Conservation (phyloP, 768 basidiomycete species). For the Tulasnella sp. region DNA sequence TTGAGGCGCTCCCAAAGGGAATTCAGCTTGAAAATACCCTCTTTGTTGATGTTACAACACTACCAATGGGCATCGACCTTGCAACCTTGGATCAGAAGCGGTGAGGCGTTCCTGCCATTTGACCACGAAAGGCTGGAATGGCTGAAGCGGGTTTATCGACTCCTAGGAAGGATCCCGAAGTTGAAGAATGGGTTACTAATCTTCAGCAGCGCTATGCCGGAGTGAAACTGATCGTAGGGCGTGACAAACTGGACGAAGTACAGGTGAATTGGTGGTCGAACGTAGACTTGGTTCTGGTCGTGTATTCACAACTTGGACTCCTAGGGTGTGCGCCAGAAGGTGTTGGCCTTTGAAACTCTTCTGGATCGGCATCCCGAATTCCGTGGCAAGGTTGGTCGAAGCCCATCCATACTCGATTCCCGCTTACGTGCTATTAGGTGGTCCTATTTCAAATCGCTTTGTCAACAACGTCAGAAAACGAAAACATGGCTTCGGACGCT, state of each 20-base stretch:
- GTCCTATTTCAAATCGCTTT: slow-evolving; percentile 85
- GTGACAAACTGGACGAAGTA: slow-evolving; percentile 84
- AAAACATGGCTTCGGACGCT: slow-evolving; percentile 54
- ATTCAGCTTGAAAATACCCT: slow-evolving; percentile 54
- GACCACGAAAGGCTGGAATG: background rate
- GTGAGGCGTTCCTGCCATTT: slow-evolving; percentile 40
- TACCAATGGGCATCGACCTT: slow-evolving; percentile 88
- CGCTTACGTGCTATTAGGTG: slow-evolving; percentile 43
- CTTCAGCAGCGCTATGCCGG: slow-evolving; percentile 76
- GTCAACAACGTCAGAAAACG: slow-evolving; percentile 73
- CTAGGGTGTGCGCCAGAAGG: slow-evolving; percentile 74
- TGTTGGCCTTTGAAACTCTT: slow-evolving; percentile 79
- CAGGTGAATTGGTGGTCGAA: slow-evolving; percentile 44
- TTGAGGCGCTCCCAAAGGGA: slow-evolving; percentile 79
- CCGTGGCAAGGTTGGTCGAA: slow-evolving; percentile 58
- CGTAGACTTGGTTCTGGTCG: background rate
- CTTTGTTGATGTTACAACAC: slow-evolving; percentile 83
- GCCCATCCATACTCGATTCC: background rate
- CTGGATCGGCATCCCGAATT: slow-evolving; percentile 72
- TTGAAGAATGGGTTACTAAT: slow-evolving; percentile 74
- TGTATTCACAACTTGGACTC: background rate
- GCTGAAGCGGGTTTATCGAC: background rate
- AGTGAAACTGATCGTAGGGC: slow-evolving; percentile 80
- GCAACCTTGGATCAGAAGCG: slow-evolving; percentile 60
- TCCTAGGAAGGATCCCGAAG: slow-evolving; percentile 64